Evolutionary conservation across 306 rosid genomes (phyloP).

Genomic region (Urtica urens): DNA sequence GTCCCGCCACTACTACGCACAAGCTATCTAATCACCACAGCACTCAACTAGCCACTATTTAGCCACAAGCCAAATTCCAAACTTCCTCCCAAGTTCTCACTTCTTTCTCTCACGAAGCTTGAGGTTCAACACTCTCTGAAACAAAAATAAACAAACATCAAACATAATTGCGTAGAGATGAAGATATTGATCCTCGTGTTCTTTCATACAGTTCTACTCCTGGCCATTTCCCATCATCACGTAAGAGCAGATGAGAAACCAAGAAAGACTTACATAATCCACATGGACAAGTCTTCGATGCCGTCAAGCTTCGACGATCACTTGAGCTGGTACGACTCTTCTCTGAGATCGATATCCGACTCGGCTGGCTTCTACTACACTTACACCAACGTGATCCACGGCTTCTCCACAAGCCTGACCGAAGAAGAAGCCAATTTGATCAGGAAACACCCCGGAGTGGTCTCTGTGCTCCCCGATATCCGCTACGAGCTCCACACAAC

Average conservation of each 20-base stretch:
- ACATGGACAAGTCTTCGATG: constrained; percentile 70
- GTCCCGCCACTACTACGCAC: too few species aligned
- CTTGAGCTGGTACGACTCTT: constrained; percentile 2
- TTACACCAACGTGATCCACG: constrained; percentile 14
- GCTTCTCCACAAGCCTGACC: constrained; percentile 9
- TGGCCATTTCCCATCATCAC: constrained; percentile 16
- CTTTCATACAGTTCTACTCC: constrained; percentile 27
- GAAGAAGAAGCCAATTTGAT: neutral
- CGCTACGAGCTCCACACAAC: constrained; percentile 12
- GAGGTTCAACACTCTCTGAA: neutral
- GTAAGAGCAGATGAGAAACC: constrained; percentile 28
- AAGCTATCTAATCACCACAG: constrained; percentile 5
- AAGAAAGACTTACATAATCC: constrained; percentile 62
- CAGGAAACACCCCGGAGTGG: neutral
- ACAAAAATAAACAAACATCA: neutral
- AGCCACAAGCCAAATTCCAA: constrained; percentile 3
- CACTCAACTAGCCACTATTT: constrained; percentile 3
- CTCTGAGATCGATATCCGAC: neutral
- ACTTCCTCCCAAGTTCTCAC: constrained; percentile 6
- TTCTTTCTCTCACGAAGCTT: neutral
- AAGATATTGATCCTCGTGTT: constrained; percentile 26
- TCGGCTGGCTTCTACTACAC: constrained; percentile 8
- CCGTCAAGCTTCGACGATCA: constrained; percentile 50
- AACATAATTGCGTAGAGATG: constrained; percentile 14
- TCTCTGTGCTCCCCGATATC: constrained; percentile 4